phyloP scores from a whole-genome alignment of 1,284 basidiomycete genomes.

The Inonotus hispidus region DNA sequence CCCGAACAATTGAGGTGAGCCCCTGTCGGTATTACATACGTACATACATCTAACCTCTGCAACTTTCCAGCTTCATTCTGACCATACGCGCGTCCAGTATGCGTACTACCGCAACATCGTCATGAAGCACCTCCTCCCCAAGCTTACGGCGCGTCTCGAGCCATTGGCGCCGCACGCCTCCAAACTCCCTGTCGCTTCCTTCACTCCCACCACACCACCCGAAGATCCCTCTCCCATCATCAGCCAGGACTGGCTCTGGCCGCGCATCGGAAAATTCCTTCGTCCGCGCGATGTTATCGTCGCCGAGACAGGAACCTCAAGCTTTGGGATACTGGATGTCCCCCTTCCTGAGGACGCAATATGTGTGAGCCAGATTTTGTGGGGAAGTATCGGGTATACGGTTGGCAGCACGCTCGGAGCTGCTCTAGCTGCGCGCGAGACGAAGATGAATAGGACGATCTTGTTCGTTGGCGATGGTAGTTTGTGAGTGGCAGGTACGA shows the following conservation, averaged over 20 bases:
- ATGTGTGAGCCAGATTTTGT: slow-evolving; percentile 75
- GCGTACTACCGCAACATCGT: slow-evolving; percentile 58
- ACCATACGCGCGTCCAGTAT: slow-evolving; percentile 65
- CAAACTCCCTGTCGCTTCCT: slow-evolving; percentile 45
- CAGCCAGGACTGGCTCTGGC: slow-evolving; percentile 85
- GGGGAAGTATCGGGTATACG: slow-evolving; percentile 86
- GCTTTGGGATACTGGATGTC: slow-evolving; percentile 75
- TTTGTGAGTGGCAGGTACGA: slow-evolving; percentile 33
- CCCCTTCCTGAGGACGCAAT: slow-evolving; percentile 63
- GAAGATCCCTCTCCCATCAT: slow-evolving; percentile 40
- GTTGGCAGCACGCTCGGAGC: slow-evolving; percentile 69
- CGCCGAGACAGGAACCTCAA: slow-evolving; percentile 75
- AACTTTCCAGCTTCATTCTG: slow-evolving; percentile 69
- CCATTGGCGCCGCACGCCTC: slow-evolving; percentile 35
- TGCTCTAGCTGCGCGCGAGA: slow-evolving; percentile 72
- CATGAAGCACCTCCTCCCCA: slow-evolving; percentile 70
- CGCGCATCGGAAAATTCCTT: slow-evolving; percentile 77
- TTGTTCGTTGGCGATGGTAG: slow-evolving; percentile 87
- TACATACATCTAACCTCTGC: slow-evolving; percentile 15
- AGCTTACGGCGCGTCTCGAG: slow-evolving; percentile 53
- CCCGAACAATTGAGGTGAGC: slow-evolving; percentile 56
- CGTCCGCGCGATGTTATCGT: slow-evolving; percentile 72
- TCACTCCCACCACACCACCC: slow-evolving; percentile 45
- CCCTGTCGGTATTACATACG: slow-evolving; percentile 13
- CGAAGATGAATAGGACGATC: slow-evolving; percentile 60